Conservation (phyloP, 2,329 filamentous ascomycete genomes). For the Claviceps citrina region DNA sequence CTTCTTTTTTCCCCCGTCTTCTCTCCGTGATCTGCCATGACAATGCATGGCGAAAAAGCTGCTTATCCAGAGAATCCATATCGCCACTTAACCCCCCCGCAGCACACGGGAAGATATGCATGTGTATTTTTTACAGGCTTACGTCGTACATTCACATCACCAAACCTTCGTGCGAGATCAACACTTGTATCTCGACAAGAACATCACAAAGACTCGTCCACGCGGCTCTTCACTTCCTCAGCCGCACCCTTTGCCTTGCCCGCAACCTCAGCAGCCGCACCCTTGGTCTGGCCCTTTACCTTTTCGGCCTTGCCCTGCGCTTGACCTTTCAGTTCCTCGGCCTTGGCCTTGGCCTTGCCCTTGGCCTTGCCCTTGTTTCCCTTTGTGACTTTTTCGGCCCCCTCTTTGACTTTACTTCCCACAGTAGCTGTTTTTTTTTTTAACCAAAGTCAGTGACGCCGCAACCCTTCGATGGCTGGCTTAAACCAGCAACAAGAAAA, state of each 20-base stretch:
- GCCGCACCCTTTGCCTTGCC: constrained; percentile 24
- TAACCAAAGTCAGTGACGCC: background rate
- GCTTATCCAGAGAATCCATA: too few relatives aligned
- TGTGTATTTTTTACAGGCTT: too few relatives aligned
- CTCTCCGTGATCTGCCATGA: too few relatives aligned
- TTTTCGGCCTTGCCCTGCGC: constrained; percentile 18
- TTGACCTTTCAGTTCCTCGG: constrained; percentile 21
- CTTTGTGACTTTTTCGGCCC: constrained; percentile 16
- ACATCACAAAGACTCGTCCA: too few relatives aligned
- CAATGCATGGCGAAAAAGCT: too few relatives aligned
- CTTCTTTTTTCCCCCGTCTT: too few relatives aligned
- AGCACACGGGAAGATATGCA: too few relatives aligned
- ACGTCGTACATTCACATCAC: background rate
- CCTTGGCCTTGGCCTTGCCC: constrained; percentile 25
- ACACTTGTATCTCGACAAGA: background rate
- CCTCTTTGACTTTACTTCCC: constrained; percentile 33
- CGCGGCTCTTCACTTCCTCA: constrained; percentile 23
- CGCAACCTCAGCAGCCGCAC: constrained; percentile 19
- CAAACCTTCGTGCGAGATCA: background rate
- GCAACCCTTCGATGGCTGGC: background rate
- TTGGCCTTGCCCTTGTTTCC: constrained; percentile 21
- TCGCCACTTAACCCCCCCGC: too few relatives aligned
- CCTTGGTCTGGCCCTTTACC: constrained; percentile 24
- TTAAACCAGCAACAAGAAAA: background rate
- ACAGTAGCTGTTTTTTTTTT: constrained; percentile 18